phyloP scores from a whole-genome alignment of 139 green algal species.

The Chlamydomonas incerta region DNA sequence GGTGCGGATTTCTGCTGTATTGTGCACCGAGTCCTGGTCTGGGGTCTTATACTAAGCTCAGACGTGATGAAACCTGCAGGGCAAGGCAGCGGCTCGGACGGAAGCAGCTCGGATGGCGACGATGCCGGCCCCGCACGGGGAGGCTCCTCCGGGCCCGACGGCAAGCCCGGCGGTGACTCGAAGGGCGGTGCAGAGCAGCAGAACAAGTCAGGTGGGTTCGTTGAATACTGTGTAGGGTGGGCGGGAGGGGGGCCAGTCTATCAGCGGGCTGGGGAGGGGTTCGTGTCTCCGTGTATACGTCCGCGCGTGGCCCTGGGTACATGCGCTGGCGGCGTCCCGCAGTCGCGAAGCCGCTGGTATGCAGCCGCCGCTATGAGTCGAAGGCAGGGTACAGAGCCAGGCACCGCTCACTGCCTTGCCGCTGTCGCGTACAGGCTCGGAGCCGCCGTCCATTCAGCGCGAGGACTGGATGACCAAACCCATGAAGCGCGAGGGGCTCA shows the following conservation, averaged over 20 bases:
- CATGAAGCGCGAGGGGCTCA: constrained; percentile 46
- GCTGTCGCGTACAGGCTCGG: neutral
- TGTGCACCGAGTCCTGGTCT: too few relatives aligned
- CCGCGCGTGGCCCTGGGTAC: too few relatives aligned
- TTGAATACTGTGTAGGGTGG: too few relatives aligned
- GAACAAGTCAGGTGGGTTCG: too few relatives aligned
- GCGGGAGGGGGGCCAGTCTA: too few relatives aligned
- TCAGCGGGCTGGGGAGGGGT: too few relatives aligned
- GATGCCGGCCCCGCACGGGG: neutral
- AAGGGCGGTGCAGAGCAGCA: neutral
- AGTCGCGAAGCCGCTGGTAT: neutral
- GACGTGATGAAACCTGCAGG: neutral
- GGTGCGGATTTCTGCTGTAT: neutral
- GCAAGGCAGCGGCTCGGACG: neutral
- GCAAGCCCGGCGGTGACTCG: neutral
- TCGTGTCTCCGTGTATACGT: too few relatives aligned
- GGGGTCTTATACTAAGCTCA: too few relatives aligned
- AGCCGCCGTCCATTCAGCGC: constrained; percentile 21
- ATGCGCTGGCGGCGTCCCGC: too few relatives aligned
- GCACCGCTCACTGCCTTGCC: neutral
- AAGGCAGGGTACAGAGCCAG: neutral
- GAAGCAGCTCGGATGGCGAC: constrained; percentile 4
- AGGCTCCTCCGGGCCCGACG: neutral
- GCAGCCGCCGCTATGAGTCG: neutral
- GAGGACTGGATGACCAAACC: constrained; percentile 88